phyloP scores from a whole-genome alignment of 345 rosid species.

The Salix arbutifolia region DNA sequence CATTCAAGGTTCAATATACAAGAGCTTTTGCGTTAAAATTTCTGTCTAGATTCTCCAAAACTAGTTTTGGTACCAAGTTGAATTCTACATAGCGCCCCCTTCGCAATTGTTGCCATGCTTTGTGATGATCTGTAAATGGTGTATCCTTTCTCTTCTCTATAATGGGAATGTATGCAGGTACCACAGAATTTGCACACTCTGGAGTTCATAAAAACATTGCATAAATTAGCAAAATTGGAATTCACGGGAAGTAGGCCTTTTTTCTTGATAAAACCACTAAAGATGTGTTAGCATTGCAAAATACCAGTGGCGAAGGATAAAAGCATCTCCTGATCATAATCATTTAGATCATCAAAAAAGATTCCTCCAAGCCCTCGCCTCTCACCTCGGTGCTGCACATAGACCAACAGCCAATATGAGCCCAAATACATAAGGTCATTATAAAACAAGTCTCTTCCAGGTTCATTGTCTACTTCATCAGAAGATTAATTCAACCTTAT shows the following conservation, averaged over 20 bases:
- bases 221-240: neutral
- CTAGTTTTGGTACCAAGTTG: conserved; percentile 62
- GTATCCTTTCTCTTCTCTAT: conserved; percentile 75
- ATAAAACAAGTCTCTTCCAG: neutral
- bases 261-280: neutral
- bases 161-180: conserved; percentile 90
- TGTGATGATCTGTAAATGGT: conserved; percentile 69
- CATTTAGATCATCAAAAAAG: conserved; percentile 94
- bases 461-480: neutral
- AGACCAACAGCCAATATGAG: conserved; percentile 6
- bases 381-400: conserved; percentile 82
- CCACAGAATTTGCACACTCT: conserved; percentile 92
- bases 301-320: conserved; percentile 89
- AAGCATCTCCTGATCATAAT: conserved; percentile 91
- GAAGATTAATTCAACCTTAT: neutral
- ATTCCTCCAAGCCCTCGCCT: conserved; percentile 97
- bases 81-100: conserved; percentile 96
- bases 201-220: conserved; percentile 16
- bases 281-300: neutral
- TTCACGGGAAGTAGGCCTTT: neutral
- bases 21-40: neutral
- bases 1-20: conserved; percentile 5
- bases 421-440: neutral
- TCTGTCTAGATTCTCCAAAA: neutral
- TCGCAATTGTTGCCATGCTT: conserved; percentile 96